These are phyloP conservation scores for Trichoderma pleuroti DNA, from an alignment of 2,329 filamentous ascomycete species.

Conservation along the genomic window DNA sequence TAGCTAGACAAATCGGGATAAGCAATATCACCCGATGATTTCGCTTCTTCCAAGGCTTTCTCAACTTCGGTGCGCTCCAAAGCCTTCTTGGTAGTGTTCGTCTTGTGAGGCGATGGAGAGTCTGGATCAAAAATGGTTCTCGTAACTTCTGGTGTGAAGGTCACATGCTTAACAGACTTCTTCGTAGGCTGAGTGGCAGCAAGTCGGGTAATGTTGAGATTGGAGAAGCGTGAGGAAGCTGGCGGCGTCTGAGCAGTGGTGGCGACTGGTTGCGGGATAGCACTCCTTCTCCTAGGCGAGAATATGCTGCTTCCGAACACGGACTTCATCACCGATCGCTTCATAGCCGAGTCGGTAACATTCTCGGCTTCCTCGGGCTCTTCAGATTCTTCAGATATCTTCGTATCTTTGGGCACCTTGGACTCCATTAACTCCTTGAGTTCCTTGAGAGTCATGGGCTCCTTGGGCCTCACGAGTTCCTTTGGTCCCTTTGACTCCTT, in stretches of 20 bases:
- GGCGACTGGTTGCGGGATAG: conserved; percentile 44
- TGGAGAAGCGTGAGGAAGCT: conserved; percentile 37
- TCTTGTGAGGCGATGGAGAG: conserved; percentile 57
- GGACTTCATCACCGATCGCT: conserved; percentile 35
- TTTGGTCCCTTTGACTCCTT: not conserved
- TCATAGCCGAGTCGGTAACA: conserved; percentile 33
- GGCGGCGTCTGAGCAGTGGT: conserved; percentile 48
- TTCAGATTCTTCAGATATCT: not conserved
- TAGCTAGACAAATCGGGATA: conserved; percentile 54
- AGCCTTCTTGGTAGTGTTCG: conserved; percentile 32
- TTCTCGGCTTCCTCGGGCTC: conserved; percentile 39
- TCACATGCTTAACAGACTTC: conserved; percentile 67
- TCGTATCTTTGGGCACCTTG: not conserved
- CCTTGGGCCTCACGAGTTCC: not conserved
- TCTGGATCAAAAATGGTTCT: conserved; percentile 42
- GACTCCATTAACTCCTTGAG: not conserved
- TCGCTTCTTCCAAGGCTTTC: conserved; percentile 26
- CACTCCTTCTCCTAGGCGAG: conserved; percentile 34
- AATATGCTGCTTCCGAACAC: conserved; percentile 8
- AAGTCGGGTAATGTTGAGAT: conserved; percentile 51
- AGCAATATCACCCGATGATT: conserved; percentile 36
- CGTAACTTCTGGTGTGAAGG: conserved; percentile 72
- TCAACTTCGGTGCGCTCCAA: not conserved
- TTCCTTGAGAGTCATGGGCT: not conserved
- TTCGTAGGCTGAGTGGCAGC: conserved; percentile 65